Base-by-base conservation (phyloP, 768 basidiomycete species). In the Chlorophyllum brunneum region DNA sequence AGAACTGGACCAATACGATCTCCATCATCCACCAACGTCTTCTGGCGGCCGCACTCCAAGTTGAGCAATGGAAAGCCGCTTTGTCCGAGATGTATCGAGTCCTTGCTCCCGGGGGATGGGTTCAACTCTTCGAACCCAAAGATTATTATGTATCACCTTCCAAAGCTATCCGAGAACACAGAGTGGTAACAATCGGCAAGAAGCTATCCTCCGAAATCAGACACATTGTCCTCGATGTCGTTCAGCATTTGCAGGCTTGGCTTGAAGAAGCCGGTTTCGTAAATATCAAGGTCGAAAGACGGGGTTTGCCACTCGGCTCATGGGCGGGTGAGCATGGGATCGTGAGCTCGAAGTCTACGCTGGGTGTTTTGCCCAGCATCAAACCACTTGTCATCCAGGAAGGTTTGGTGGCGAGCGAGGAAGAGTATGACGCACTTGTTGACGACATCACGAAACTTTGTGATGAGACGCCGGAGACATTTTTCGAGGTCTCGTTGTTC, bases 1-100 rank as follows among this genome's bases (percentile, higher is more conserved):
- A 22, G 10, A 38, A 36, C 29, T 56, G 56, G 56, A 29, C 39
- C 15, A 33, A 31, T n/a, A 48, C 47, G 24, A 43, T 56, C 39
- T 16, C 46, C 9, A 42, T 56, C 22, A 42, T 48, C 24, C 51
- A 56, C 20, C 56, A 56, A 44, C 51, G 56, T 5, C 52, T 56
- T 24, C 56, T 56, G 24, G 8, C 48, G 6, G 34, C 30, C 5
- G 51, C 51, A 15, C 34, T 56, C 24, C 46, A 41, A 30, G 13
- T 15, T 13, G 23, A 29, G 7, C 46, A 56, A 33, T 53, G 56
- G 56, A 36, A 45, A 31, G 15, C 46, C 8, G 51, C 56, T 4
- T 1, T 56, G 22, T 15, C 38, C 2, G 51, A 48, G n/a, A 39
- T 56, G 39, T 44, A 53, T 40, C 56, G 40, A 8, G 38, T 42